Evolutionary conservation across 331 rosid species (phyloP).

Genomic region (Pyrus hybrid): DNA sequence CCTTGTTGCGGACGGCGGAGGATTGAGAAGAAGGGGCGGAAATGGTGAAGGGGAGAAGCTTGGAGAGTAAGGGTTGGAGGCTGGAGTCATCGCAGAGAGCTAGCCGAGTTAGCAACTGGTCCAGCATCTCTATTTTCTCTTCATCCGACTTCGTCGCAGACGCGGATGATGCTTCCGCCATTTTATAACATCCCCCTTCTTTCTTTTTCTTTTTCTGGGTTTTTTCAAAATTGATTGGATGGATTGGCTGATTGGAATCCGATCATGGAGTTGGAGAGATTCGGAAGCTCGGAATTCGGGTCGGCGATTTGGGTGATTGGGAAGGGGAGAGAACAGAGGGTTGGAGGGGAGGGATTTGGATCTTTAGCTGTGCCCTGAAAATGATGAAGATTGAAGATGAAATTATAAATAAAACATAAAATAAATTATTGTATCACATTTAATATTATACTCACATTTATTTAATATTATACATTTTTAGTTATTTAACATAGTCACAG

Average conservation of each 20-base stretch:
- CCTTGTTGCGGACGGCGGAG: slow-evolving; percentile 74
- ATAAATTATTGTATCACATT: no score
- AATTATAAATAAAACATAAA: no score
- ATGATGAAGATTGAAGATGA: no score
- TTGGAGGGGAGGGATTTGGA: no score
- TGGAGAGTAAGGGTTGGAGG: slow-evolving; percentile 65
- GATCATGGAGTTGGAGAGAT: slow-evolving; percentile 14
- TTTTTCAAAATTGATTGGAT: neutral
- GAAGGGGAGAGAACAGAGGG: no score
- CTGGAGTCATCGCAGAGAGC: slow-evolving; percentile 93
- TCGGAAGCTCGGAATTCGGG: slow-evolving; percentile 5
- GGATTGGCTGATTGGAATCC: neutral
- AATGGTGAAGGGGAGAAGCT: slow-evolving; percentile 75
- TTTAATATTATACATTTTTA: no score
- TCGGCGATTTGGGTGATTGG: no score
- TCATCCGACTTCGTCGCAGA: slow-evolving; percentile 47
- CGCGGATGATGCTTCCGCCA: slow-evolving; percentile 68
- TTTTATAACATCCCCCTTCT: slow-evolving; percentile 5
- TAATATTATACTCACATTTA: no score
- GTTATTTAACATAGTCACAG: no score
- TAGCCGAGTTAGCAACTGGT: slow-evolving; percentile 80
- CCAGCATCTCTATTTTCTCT: slow-evolving; percentile 66
- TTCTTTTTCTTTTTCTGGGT: no score
- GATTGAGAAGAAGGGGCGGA: slow-evolving; percentile 71
- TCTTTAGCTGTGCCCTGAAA: no score